These are phyloP conservation scores for Cytospora leucostoma DNA, from an alignment of 2,329 filamentous ascomycete genomes.

Conservation along the genomic window DNA sequence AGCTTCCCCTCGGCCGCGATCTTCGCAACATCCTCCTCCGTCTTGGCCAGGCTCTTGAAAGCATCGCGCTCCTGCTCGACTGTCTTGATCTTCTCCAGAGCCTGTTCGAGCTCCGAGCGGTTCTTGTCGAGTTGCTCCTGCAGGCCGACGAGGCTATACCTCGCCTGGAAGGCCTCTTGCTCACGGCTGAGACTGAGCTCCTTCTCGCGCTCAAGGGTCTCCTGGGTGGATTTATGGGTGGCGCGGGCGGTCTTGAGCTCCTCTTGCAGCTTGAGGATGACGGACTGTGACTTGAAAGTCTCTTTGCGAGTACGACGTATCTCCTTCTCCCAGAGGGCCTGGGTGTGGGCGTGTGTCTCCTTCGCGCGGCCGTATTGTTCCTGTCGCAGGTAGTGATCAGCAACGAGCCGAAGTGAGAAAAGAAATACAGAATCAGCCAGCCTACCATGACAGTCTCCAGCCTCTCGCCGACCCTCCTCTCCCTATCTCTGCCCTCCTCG, in stretches of 20 bases:
- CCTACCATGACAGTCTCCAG: conserved; percentile 70
- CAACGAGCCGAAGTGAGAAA: background rate
- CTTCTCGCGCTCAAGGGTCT: conserved; percentile 64
- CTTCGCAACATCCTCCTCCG: conserved; percentile 68
- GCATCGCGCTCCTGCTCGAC: conserved; percentile 75
- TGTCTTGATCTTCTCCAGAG: conserved; percentile 63
- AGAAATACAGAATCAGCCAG: conserved; percentile 7
- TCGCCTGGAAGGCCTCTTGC: conserved; percentile 68
- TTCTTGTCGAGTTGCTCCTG: conserved; percentile 56
- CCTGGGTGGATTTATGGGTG: conserved; percentile 57
- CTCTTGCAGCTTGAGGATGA: conserved; percentile 70
- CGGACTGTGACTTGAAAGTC: conserved; percentile 72
- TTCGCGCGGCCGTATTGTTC: conserved; percentile 71
- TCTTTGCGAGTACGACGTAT: conserved; percentile 70
- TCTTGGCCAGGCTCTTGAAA: conserved; percentile 69
- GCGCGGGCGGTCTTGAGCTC: conserved; percentile 65
- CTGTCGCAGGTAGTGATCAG: conserved; percentile 41
- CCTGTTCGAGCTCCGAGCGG: conserved; percentile 51
- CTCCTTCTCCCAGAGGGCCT: conserved; percentile 73
- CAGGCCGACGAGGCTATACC: conserved; percentile 64
- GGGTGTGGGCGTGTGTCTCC: conserved; percentile 67
- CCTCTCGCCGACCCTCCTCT: conserved; percentile 66
- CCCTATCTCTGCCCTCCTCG: conserved; percentile 66
- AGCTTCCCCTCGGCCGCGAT: conserved; percentile 72
- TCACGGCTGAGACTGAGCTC: conserved; percentile 62